Percentiles rank a stretch among this genome's conserved stretches.
Conservation (phyloP, 331 rosid species). For the Quercus lobata region DNA sequence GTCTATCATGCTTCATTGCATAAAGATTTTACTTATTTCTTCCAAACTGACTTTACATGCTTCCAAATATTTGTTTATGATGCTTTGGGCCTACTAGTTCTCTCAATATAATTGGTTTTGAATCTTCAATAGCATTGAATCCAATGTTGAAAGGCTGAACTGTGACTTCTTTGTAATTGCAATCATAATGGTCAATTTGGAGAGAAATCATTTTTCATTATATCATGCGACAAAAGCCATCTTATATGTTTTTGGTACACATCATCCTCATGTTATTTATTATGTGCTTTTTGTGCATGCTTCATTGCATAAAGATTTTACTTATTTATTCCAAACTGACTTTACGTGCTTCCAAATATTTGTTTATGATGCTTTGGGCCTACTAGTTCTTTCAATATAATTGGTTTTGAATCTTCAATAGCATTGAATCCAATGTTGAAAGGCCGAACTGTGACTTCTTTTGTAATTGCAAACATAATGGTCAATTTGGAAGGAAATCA, state of each 20-base stretch:
- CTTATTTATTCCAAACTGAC: neutral
- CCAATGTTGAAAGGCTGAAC: neutral
- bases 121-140: neutral
- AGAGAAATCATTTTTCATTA: neutral
- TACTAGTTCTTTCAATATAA: too few relatives aligned
- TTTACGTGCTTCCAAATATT: neutral
- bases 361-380: too few relatives aligned
- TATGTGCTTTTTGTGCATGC: too few relatives aligned
- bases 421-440: neutral
- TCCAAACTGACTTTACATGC: neutral
- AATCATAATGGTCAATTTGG: neutral
- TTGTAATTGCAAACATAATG: neutral
- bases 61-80: neutral
- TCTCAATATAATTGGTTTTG: neutral
- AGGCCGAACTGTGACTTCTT: neutral
- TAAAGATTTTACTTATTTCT: neutral
- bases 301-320: neutral
- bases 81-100: too few relatives aligned
- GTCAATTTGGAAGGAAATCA: neutral
- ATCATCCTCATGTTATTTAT: too few relatives aligned
- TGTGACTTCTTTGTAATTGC: neutral
- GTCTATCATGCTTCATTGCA: neutral
- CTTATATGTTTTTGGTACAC: neutral
- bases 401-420: neutral
- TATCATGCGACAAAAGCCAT: neutral